A percentile compares a stretch with the other conserved stretches of the same genome.
phyloP scores from a whole-genome alignment of 2,329 filamentous ascomycete species.

The Blumeria graminis region DNA sequence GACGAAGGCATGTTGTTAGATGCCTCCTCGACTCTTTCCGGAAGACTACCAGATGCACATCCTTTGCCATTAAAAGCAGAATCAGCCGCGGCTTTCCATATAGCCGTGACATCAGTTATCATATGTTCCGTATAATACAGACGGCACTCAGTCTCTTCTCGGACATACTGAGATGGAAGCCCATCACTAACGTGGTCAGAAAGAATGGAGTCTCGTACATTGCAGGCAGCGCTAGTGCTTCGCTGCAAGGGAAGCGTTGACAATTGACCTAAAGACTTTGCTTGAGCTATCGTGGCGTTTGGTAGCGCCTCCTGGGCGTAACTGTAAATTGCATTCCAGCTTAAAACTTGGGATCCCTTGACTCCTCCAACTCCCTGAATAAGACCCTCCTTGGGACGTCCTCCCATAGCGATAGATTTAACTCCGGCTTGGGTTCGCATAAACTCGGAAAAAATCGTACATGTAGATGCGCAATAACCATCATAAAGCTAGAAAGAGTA shows the following conservation, averaged over 20 bases:
- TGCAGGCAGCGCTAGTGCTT: slow-evolving; percentile 17
- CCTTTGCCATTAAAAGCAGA: slow-evolving; percentile 19
- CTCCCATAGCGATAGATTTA: slow-evolving; percentile 32
- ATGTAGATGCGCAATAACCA: slow-evolving; percentile 34
- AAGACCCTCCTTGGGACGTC: slow-evolving; percentile 25
- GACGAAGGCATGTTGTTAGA: neutral
- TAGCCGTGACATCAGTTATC: slow-evolving; percentile 23
- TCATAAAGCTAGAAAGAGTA: slow-evolving; percentile 17
- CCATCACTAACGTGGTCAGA: slow-evolving; percentile 14
- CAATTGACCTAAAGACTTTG: slow-evolving; percentile 6
- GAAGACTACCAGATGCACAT: slow-evolving; percentile 14
- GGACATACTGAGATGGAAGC: slow-evolving; percentile 32
- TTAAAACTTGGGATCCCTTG: slow-evolving; percentile 25
- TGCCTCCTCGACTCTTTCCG: neutral
- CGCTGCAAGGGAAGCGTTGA: slow-evolving; percentile 6
- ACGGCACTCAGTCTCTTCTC: slow-evolving; percentile 34
- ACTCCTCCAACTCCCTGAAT: slow-evolving; percentile 44
- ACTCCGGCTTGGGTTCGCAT: slow-evolving; percentile 27
- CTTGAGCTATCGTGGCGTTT: slow-evolving; percentile 4
- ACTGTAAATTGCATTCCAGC: slow-evolving; percentile 6
- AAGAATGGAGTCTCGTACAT: slow-evolving; percentile 18
- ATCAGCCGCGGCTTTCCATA: slow-evolving; percentile 25
- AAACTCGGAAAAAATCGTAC: slow-evolving; percentile 30
- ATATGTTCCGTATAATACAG: slow-evolving; percentile 32
- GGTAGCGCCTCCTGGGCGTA: slow-evolving; percentile 2